Evolutionary conservation across 208 protist genomes (phyloP), one percentile per base, ranked within the genome.

Genomic region (Trypanosoma mega): DNA sequence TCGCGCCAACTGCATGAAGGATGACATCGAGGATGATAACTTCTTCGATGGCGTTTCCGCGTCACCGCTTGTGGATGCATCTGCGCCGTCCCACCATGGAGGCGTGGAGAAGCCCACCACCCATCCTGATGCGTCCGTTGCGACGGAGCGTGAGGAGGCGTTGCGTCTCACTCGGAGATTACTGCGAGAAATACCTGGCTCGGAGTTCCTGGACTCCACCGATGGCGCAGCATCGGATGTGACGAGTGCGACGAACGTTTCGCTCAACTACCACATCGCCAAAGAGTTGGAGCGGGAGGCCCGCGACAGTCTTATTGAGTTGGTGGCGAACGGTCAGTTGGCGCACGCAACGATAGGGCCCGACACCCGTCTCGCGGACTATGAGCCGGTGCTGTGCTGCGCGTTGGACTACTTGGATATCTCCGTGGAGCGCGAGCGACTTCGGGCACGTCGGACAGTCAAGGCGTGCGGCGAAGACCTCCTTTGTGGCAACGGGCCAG

Each of bases 361-460:
- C 6, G 34, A 12, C 8, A 18, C 31, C 14, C 49, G 18, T 44
- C 45, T 62, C 9, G 43, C 62, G 23, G 47, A 83, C 47, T 71
- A 70, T 36, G 41, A 43, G 7, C 24, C 61, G n/a, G 54, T 87
- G 14, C 58, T 92, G 18, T 41, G 59, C 16, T 61, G 60, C 14
- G 76, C 63, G 29, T 61, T 79, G 12, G 82, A 90, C 54, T 93
- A 90, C 37, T 44, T 93, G 51, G 86, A 90, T 55, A 86, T 90
- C 27, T 90, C 86, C 9, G 90, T 88, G 46, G 82, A 88, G 24
- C 82, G 82, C 5, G 86, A 93, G 48, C 82, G 87, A 60, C 52
- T 93, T 30, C 69, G 74, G n/a, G 26, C 54, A 36, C 82, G 82
- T 52, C 80, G 79, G 16, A 67, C 64, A 9, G 66, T 48, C 9